phyloP scores from a whole-genome alignment of 2,329 filamentous ascomycete genomes.

The Pyrenochaeta sp. region DNA sequence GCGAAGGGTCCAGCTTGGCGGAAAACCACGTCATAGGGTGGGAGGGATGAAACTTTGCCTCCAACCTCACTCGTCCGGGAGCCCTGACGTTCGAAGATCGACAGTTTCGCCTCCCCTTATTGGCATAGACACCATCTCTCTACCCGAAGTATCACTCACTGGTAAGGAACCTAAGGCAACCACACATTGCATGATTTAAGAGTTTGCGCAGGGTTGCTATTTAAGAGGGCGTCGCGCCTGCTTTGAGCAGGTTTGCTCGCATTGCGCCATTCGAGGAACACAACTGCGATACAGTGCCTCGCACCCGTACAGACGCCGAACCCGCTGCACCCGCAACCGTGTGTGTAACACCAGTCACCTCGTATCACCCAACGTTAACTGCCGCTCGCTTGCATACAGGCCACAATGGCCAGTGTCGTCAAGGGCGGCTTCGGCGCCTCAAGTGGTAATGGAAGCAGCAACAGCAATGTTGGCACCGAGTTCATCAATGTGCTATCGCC shows the following conservation, averaged over 20 bases:
- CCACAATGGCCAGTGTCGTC: conserved; percentile 27
- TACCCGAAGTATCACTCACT: conserved; percentile 11
- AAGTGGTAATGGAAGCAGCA: conserved; percentile 17
- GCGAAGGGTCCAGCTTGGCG: conserved; percentile 7
- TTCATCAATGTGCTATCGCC: conserved; percentile 51
- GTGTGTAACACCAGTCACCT: background rate
- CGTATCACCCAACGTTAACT: background rate
- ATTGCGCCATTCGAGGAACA: conserved; percentile 8
- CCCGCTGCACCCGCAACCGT: background rate
- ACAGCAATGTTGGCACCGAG: conserved; percentile 44
- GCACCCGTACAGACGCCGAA: background rate
- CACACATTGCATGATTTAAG: conserved; percentile 8
- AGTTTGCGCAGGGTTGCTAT: conserved; percentile 5
- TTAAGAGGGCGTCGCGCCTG: conserved; percentile 8
- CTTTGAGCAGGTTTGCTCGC: conserved; percentile 7
- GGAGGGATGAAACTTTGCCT: background rate
- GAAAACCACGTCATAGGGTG: conserved; percentile 3
- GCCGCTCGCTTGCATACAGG: background rate
- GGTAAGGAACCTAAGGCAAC: conserved; percentile 12
- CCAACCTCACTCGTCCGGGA: conserved; percentile 6
- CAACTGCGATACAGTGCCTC: conserved; percentile 6
- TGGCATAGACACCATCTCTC: conserved; percentile 3
- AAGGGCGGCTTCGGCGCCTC: conserved; percentile 32
- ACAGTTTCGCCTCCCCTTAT: conserved; percentile 8
- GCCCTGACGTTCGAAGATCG: conserved; percentile 2